Base-by-base conservation (phyloP, 495 filamentous ascomycete species). In the Friedmanniomyces simplex region DNA sequence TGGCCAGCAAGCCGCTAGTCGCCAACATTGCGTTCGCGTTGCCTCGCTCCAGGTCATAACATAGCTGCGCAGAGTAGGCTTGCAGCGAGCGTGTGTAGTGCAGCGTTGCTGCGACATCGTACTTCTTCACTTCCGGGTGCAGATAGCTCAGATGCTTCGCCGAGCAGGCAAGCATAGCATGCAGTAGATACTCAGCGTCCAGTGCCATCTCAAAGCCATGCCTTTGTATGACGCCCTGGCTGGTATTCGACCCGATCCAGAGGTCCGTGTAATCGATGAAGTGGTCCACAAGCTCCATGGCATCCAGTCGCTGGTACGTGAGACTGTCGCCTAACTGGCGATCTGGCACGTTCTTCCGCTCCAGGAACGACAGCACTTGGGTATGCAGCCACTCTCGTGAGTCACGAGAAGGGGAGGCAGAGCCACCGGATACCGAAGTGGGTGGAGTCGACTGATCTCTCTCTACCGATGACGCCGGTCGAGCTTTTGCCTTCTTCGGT, bases 231-330 rank as follows among this genome's bases (percentile, higher is more conserved):
- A 57, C 45, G 4, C 32, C 42, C 52, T 63, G 61, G 30, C 20
- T 30, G 22, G 21, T 20, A 21, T 50, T 28, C 0, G 57, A 52
- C 1, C 61, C 61, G 11, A 63, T 39, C 61, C 61, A 63, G 13
- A 42, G 57, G 10, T 53, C 26, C 0, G 53, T 22, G 18, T 41
- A 21, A 37, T 51, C 36, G 6, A 57, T 11, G 57, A 60, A 60
- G 48, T 63, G 61, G 52, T 59, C 57, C n/a, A 63, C 18, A 48
- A 63, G 46, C 26, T 60, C 48, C 24, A 58, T 6, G 14, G 47
- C 37, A 45, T 57, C 54, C 14, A 34, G 16, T 21, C 39, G 14
- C 43, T 46, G 20, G 54, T 52, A 41, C 21, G 24, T 45, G 13
- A 11, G 21, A 18, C 18, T 25, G 18, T 52, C 50, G 8, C 50